Evolutionary conservation across 495 filamentous ascomycete genomes (phyloP), one percentile per base, ranked within the genome.

Genomic region (Aeminium ludgeri): DNA sequence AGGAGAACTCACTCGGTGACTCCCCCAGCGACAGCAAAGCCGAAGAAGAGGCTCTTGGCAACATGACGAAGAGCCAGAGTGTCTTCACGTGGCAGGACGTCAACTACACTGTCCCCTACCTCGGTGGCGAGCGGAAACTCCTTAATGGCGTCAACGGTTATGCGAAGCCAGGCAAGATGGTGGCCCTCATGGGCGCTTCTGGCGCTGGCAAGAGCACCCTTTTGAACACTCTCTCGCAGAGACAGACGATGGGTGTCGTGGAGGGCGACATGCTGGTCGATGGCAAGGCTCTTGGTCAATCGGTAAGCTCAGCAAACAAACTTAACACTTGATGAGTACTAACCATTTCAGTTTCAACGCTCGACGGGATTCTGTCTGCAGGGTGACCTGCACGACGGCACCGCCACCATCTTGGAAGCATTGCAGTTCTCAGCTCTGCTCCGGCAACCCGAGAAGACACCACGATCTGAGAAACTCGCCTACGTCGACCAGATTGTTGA

Each of bases 311-410:
- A n/a, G n/a, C n/a, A n/a, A n/a, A n/a, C n/a, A n/a, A n/a, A n/a
- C n/a, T n/a, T n/a, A n/a, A n/a, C n/a, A n/a, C n/a, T n/a, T n/a
- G n/a, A n/a, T n/a, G n/a, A n/a, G n/a, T n/a, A n/a, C n/a, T n/a
- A n/a, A n/a, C n/a, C n/a, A n/a, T n/a, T n/a, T n/a, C n/a, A n/a
- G n/a, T n/a, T 92, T 58, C 81, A 86, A 52, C 70, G 85, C 16
- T 69, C 70, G 15, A 87, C 82, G 28, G 85, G 85, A 20, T 92
- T 82, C 59, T 83, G 80, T 49, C 74, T 91, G 55, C 85, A 94
- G 57, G 81, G 81, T 63, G 85, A 93, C 61, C 51, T 92, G 15
- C 86, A 92, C 54, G 75, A 80, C 44, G 61, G 60, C 11, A 76
- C 74, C 10, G 61, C 72, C 12, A 80, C 76, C 0, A 71, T 80